These are phyloP conservation scores for Quercus rubra DNA, from an alignment of 306 rosid genomes.

Conservation along the genomic window DNA sequence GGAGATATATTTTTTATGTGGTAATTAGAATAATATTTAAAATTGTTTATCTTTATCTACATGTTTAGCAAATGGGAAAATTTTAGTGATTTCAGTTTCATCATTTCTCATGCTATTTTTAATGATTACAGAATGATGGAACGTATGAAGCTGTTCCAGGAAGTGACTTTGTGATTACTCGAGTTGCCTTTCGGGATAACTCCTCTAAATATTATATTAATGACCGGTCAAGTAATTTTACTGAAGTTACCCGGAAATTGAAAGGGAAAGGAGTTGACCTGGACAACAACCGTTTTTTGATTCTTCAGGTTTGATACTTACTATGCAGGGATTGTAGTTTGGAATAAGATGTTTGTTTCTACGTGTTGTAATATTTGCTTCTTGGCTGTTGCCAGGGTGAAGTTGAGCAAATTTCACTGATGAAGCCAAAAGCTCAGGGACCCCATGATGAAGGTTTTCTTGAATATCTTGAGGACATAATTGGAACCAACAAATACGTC, in stretches of 20 bases:
- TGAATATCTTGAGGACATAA: slow-evolving; percentile 95
- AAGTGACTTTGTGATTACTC: slow-evolving; percentile 76
- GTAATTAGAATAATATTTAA: not conserved
- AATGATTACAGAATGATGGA: slow-evolving; percentile 64
- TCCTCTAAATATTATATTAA: slow-evolving; percentile 87
- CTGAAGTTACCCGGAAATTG: slow-evolving; percentile 91
- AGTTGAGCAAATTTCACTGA: slow-evolving; percentile 94
- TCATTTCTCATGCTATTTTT: slow-evolving; percentile 1
- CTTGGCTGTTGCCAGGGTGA: slow-evolving; percentile 66
- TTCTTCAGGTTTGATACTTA: slow-evolving; percentile 71
- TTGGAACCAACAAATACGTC: slow-evolving; percentile 89
- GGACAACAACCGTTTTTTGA: slow-evolving; percentile 90
- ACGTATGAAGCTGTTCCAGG: slow-evolving; percentile 72
- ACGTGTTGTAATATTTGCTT: slow-evolving; percentile 18
- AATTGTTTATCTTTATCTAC: not conserved
- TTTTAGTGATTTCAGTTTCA: not conserved
- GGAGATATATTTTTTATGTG: not conserved
- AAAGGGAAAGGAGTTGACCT: slow-evolving; percentile 98
- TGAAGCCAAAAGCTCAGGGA: slow-evolving; percentile 99
- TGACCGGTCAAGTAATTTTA: slow-evolving; percentile 79
- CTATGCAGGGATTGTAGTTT: not conserved
- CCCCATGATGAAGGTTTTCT: slow-evolving; percentile 97
- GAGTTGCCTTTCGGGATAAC: slow-evolving; percentile 91
- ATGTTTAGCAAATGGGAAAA: not conserved
- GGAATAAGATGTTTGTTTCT: slow-evolving; percentile 5